Evolutionary conservation across 768 basidiomycete genomes (phyloP), one percentile per base, ranked within the genome.

Genomic region (Suillus spraguei): DNA sequence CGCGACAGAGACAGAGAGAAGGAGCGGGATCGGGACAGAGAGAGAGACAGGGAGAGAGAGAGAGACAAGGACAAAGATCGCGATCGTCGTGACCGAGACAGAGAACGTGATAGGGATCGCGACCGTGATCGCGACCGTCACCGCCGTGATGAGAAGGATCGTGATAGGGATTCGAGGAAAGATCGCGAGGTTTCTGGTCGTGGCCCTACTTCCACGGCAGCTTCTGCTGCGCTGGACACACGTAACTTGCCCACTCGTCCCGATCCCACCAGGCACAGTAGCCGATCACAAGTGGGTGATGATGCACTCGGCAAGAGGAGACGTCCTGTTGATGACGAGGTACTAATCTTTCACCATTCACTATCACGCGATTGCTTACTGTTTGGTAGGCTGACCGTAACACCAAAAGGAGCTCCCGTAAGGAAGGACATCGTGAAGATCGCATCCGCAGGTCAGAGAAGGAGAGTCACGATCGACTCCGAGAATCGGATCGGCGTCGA

Each of bases 371-470:
- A 53, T 33, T 44, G 60, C 66, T 63, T 69, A 72, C 61, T 32
- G 56, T 47, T 63, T 58, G 64, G 46, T 71, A 92, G 90, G 76
- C 85, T 64, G 92, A 94, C 59, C 85, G 92, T 67, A 82, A 83
- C 39, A 83, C 87, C n/a, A 94, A 94, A 74, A 88, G 92, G n/a
- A 85, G 85, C 63, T 89, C 91, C 63, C 87, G 92, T 56, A 91
- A 90, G 71, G 91, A 92, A 3, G 76, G 84, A 36, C 89, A 91
- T 69, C 86, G 91, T 56, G 92, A 93, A 61, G 91, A 93, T 44
- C 83, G 91, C 41, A 78, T 78, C 65, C 86, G 91, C 33, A 85
- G 91, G 60, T 77, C 80, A 14, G 91, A 92, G 50, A 91, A 91
- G 72, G 90, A 92, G 53, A 73, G 81, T 33, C 84, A 87, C 63